A percentile compares a stretch with the other conserved stretches of the same genome.
These are phyloP conservation scores for Microbotryum silenes-acaulis DNA, from an alignment of 1,284 basidiomycete genomes.

Conservation along the genomic window DNA sequence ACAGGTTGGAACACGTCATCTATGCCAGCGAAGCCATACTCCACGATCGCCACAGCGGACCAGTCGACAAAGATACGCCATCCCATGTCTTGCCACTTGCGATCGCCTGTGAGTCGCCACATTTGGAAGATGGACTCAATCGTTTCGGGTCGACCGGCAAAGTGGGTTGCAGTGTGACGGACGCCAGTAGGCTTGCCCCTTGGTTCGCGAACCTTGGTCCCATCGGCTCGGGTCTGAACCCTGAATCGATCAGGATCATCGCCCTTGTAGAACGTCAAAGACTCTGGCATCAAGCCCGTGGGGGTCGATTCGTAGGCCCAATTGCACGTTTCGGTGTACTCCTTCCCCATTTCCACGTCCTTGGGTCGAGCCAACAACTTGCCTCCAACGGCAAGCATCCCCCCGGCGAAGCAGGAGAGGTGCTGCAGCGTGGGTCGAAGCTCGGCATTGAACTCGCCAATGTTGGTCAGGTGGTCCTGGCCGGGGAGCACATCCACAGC, in stretches of 20 bases:
- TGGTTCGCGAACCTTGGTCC: neutral
- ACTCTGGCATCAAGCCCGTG: conserved; percentile 45
- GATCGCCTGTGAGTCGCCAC: conserved; percentile 64
- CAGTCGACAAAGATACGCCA: no score
- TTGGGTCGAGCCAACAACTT: conserved; percentile 42
- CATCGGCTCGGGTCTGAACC: no score
- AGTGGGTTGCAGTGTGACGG: no score
- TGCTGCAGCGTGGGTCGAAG: conserved; percentile 37
- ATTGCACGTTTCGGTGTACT: conserved; percentile 48
- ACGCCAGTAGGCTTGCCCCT: no score
- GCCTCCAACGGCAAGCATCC: conserved; percentile 50
- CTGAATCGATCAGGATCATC: conserved; percentile 22
- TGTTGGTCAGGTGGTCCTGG: conserved; percentile 39
- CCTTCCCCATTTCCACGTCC: conserved; percentile 41
- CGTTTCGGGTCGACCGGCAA: conserved; percentile 60
- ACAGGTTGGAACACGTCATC: no score
- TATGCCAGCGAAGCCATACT: no score
- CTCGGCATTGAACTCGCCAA: conserved; percentile 24
- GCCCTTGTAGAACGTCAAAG: conserved; percentile 38
- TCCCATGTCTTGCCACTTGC: neutral
- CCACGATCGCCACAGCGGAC: no score
- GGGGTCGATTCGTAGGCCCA: conserved; percentile 45
- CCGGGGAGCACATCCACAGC: conserved; percentile 44
- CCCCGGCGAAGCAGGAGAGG: conserved; percentile 50
- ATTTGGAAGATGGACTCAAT: conserved; percentile 89